Evolutionary conservation across 345 rosid species (phyloP), one percentile per base, ranked within the genome.

Genomic region (Lepidium didymum): DNA sequence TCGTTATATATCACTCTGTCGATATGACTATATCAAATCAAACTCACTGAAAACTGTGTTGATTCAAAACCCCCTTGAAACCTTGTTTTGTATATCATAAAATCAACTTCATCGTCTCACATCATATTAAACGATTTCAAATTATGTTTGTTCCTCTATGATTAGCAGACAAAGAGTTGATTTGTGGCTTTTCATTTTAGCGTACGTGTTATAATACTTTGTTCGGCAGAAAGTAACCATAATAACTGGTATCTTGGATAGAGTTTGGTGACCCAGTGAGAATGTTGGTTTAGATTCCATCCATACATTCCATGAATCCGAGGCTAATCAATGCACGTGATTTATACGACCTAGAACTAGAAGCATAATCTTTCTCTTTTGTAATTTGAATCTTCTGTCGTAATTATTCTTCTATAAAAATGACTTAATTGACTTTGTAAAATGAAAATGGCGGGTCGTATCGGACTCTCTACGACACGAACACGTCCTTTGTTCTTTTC

Each of bases 401-500:
- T n/a, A n/a, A n/a, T n/a, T n/a, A n/a, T n/a, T n/a, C n/a, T n/a
- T n/a, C n/a, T n/a, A n/a, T n/a, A n/a, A n/a, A n/a, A n/a, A n/a
- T n/a, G 31, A 14, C 4, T 43, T n/a, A n/a, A n/a, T n/a, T 34
- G 55, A 62, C 69, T 25, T 35, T 44, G 7, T 18, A 23, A 34
- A 23, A 35, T 10, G 50, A 34, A 23, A 27, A 45, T 19, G 40
- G 23, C 54, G 21, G 12, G 35, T 35, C 31, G 41, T 72, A 36
- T 55, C 13, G 64, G 64, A 38, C 42, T 45, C 69, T 55, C 42
- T 46, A 46, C 58, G 65, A 64, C 13, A 63, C 35, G 49, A 64
- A 72, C 76, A 64, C 65, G 59, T 64, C 64, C 58, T 8, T 36
- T 64, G 58, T 72, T 64, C 58, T 46, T 72, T n/a, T 72, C 58